Conservation (phyloP, 1,284 basidiomycete genomes). For the Malassezia sympodialis region DNA sequence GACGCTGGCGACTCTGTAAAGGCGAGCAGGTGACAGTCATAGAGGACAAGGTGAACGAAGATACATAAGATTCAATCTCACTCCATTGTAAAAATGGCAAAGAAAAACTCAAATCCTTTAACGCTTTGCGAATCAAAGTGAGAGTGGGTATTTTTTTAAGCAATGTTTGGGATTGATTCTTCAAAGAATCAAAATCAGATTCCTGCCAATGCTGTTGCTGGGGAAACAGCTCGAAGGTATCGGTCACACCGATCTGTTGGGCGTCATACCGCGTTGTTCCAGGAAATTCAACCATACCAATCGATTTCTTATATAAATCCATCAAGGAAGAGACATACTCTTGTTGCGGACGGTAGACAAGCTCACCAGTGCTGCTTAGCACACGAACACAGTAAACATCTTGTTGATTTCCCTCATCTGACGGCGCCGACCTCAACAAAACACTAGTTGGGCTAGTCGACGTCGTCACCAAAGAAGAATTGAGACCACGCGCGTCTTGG, state of each 20-base stretch:
- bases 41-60: not conserved
- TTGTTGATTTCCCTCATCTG: not conserved
- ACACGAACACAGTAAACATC: constrained; percentile 8
- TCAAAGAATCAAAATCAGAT: not conserved
- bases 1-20: constrained; percentile 5
- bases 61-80: constrained; percentile 3
- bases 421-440: not conserved
- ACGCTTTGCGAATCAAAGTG: not conserved
- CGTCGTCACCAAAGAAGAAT: not conserved
- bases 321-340: not conserved
- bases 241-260: not conserved
- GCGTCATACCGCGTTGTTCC: not conserved
- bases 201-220: not conserved
- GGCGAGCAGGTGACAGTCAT: not conserved
- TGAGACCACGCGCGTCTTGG: not conserved
- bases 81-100: constrained; percentile 13
- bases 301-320: not conserved
- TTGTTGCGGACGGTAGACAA: not conserved
- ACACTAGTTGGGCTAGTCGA: not conserved
- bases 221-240: not conserved
- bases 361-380: not conserved
- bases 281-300: not conserved
- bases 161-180: not conserved
- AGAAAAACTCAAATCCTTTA: not conserved
- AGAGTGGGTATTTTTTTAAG: not conserved